Conservation (phyloP, 2,329 filamentous ascomycete genomes). For the Hymenoscyphus fructigenus region DNA sequence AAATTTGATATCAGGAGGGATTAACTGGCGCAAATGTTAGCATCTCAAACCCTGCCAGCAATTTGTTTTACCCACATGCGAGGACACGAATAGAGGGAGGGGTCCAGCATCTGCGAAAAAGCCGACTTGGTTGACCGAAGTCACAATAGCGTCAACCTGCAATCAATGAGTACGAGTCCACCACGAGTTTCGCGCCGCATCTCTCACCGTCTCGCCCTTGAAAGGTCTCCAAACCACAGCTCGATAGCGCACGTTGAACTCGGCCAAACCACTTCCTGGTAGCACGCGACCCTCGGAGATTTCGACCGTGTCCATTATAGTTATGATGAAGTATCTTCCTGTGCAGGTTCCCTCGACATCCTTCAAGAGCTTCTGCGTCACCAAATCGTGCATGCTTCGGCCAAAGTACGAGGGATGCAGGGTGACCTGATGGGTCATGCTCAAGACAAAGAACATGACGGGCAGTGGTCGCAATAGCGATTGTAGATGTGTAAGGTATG, state of each 20-base stretch:
- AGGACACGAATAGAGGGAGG: constrained; percentile 72
- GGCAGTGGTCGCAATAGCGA: constrained; percentile 7
- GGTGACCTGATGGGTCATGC: constrained; percentile 90
- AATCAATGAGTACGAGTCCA: constrained; percentile 26
- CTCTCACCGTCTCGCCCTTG: constrained; percentile 89
- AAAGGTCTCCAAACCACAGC: constrained; percentile 98
- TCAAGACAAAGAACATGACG: constrained; percentile 95
- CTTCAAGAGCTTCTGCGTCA: constrained; percentile 83
- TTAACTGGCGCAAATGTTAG: constrained; percentile 59
- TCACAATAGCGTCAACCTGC: constrained; percentile 91
- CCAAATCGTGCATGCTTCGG: constrained; percentile 86
- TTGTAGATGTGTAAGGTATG: not conserved
- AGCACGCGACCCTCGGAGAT: constrained; percentile 92
- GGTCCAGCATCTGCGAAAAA: constrained; percentile 87
- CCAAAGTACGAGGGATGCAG: constrained; percentile 97
- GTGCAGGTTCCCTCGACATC: constrained; percentile 96
- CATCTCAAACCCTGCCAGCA: not conserved
- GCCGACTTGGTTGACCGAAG: constrained; percentile 84
- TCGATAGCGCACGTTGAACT: constrained; percentile 92
- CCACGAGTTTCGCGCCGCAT: not conserved
- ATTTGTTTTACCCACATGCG: constrained; percentile 29
- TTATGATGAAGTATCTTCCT: constrained; percentile 95
- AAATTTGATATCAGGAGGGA: constrained; percentile 88
- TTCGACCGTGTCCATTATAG: constrained; percentile 94
- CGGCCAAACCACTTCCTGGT: constrained; percentile 85